Evolutionary conservation across 768 basidiomycete genomes (phyloP).

Genomic region (Fomitopsis pulvina): DNA sequence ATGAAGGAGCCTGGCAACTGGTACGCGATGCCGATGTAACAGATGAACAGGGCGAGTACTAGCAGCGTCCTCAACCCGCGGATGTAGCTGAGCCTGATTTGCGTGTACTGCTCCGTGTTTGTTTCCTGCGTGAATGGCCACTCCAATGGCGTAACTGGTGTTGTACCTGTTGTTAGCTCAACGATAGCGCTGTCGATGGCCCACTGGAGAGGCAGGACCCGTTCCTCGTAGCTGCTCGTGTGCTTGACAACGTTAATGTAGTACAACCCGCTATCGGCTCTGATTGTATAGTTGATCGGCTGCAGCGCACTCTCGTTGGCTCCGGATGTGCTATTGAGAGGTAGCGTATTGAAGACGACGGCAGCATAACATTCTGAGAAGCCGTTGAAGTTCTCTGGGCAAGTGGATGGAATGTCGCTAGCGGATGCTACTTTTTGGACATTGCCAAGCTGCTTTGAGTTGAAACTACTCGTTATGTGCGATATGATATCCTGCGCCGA

Average conservation of each 20-base stretch:
- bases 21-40: slow-evolving; percentile 69
- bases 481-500: slow-evolving; percentile 55
- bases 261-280: slow-evolving; percentile 56
- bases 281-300: slow-evolving; percentile 59
- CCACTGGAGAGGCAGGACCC: slow-evolving; percentile 70
- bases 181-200: slow-evolving; percentile 74
- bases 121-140: slow-evolving; percentile 70
- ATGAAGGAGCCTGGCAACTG: slow-evolving; percentile 70
- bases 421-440: slow-evolving; percentile 42
- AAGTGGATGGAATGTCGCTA: slow-evolving; percentile 44
- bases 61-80: slow-evolving; percentile 55
- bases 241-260: slow-evolving; percentile 63
- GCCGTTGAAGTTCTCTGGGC: slow-evolving; percentile 69
- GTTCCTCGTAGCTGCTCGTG: slow-evolving; percentile 59
- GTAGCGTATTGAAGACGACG: slow-evolving; percentile 54
- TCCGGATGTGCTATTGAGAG: slow-evolving; percentile 22
- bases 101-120: slow-evolving; percentile 52
- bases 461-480: slow-evolving; percentile 48
- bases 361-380: slow-evolving; percentile 68
- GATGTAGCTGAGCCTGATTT: slow-evolving; percentile 54
- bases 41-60: slow-evolving; percentile 67
- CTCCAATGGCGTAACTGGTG: slow-evolving; percentile 52
- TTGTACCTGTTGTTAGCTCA: slow-evolving; percentile 52
- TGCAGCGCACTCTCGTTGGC: slow-evolving; percentile 10
- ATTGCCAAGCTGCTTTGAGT: slow-evolving; percentile 35